Percentiles rank a stretch among this genome's conserved stretches.
Evolutionary conservation across 768 basidiomycete species (phyloP).

Genomic region (Neoboletus brunneissimus): DNA sequence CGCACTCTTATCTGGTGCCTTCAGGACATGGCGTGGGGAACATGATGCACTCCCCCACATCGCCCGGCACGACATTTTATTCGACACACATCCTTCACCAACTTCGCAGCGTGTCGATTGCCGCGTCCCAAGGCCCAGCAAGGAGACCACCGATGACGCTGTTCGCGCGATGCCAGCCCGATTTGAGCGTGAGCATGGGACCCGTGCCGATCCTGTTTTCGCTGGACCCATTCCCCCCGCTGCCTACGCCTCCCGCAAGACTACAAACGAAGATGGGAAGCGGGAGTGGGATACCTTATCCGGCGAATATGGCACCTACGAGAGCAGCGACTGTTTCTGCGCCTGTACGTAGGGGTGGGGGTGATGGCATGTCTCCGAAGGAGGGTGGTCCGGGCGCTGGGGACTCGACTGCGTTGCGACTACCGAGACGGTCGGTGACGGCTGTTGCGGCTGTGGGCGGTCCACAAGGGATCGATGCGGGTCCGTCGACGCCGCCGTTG

Average conservation of each 20-base stretch:
- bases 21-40: constrained; percentile 7
- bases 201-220: constrained; percentile 65
- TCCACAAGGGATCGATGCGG: neutral
- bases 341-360: constrained; percentile 24
- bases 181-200: constrained; percentile 46
- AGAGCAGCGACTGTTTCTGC: constrained; percentile 33
- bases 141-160: constrained; percentile 43
- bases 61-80: constrained; percentile 30
- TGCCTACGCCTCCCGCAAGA: constrained; percentile 7
- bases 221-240: constrained; percentile 45
- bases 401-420: constrained; percentile 1
- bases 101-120: constrained; percentile 19
- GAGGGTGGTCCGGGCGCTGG: neutral
- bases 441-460: neutral
- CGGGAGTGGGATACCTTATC: neutral
- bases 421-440: constrained; percentile 22
- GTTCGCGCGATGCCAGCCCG: constrained; percentile 54
- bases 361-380: neutral
- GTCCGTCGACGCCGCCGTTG: neutral
- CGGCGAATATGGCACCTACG: constrained; percentile 13
- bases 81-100: constrained; percentile 28
- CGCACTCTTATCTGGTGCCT: constrained; percentile 10
- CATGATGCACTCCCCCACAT: neutral
- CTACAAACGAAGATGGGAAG: neutral
- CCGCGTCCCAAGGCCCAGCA: constrained; percentile 20